Percentiles rank a stretch among this genome's conserved stretches.
phyloP scores from a whole-genome alignment of 2,329 filamentous ascomycete genomes.

The Paradendryphiella salina region DNA sequence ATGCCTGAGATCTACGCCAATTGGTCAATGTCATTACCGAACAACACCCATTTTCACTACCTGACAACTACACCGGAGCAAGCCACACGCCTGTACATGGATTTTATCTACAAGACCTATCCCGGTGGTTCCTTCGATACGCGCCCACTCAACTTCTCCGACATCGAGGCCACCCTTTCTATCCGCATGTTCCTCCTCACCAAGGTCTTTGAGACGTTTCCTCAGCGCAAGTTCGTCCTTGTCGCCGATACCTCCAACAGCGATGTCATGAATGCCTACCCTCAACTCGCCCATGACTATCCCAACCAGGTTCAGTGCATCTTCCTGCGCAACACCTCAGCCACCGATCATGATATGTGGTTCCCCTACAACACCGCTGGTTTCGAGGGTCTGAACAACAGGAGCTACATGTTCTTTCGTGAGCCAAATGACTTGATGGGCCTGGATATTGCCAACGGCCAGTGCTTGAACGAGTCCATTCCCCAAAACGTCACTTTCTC shows the following conservation, averaged over 20 bases:
- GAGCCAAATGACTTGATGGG: conserved; percentile 68
- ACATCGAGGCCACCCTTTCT: conserved; percentile 69
- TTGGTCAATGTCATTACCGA: conserved; percentile 67
- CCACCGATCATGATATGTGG: conserved; percentile 66
- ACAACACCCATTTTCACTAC: conserved; percentile 75
- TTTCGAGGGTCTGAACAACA: conserved; percentile 68
- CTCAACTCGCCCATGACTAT: conserved; percentile 64
- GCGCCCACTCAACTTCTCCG: conserved; percentile 74
- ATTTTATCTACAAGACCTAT: conserved; percentile 76
- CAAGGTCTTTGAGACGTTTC: conserved; percentile 75
- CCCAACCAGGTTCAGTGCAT: conserved; percentile 77
- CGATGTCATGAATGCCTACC: conserved; percentile 71
- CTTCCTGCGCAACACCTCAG: conserved; percentile 72
- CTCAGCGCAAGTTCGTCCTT: conserved; percentile 73
- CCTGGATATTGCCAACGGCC: conserved; percentile 68
- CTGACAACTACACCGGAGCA: conserved; percentile 80
- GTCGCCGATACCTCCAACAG: conserved; percentile 76
- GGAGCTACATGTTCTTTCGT: conserved; percentile 78
- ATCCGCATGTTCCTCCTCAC: conserved; percentile 71
- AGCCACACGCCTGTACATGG: conserved; percentile 76
- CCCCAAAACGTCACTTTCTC: conserved; percentile 72
- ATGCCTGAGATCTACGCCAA: conserved; percentile 80
- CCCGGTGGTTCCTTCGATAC: conserved; percentile 78
- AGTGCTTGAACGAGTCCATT: conserved; percentile 68
- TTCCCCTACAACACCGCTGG: conserved; percentile 77